A percentile compares a stretch with the other conserved stretches of the same genome.
phyloP scores from a whole-genome alignment of 2,329 filamentous ascomycete species.

The Pseudocercospora macadamiae region DNA sequence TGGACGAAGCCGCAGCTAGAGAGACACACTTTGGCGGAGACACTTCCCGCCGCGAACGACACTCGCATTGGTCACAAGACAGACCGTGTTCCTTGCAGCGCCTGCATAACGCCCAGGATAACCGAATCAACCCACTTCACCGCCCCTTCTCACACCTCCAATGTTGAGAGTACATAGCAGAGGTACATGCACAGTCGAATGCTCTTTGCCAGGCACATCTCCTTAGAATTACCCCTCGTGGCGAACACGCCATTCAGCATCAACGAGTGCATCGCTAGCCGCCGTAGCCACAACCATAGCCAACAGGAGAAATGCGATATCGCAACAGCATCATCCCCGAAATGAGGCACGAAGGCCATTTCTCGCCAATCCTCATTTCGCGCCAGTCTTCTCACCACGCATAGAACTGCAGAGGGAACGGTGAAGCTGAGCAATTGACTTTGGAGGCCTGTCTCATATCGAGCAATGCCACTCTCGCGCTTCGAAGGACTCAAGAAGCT shows the following conservation, averaged over 20 bases:
- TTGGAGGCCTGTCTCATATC: neutral
- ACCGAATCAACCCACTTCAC: constrained; percentile 3
- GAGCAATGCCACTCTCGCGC: neutral
- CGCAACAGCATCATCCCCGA: neutral
- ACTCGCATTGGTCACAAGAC: neutral
- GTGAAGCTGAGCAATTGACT: neutral
- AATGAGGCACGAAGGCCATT: neutral
- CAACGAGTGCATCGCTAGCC: constrained; percentile 10
- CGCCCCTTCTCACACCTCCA: constrained; percentile 6
- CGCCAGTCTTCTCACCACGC: neutral
- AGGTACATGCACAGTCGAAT: constrained; percentile 10
- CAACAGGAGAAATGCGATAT: neutral
- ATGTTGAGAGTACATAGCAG: constrained; percentile 6
- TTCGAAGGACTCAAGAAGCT: neutral
- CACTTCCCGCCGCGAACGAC: neutral
- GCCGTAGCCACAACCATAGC: neutral
- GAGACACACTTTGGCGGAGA: neutral
- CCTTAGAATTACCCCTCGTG: constrained; percentile 6
- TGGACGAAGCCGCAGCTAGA: constrained; percentile 1
- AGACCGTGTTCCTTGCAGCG: neutral
- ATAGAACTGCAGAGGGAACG: neutral
- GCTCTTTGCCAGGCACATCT: constrained; percentile 6
- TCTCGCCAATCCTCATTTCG: neutral
- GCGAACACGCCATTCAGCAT: constrained; percentile 4
- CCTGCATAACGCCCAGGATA: constrained; percentile 4